A percentile compares a stretch with the other conserved stretches of the same genome.
Conservation (phyloP, 345 rosid species). For the Camelina hispida region DNA sequence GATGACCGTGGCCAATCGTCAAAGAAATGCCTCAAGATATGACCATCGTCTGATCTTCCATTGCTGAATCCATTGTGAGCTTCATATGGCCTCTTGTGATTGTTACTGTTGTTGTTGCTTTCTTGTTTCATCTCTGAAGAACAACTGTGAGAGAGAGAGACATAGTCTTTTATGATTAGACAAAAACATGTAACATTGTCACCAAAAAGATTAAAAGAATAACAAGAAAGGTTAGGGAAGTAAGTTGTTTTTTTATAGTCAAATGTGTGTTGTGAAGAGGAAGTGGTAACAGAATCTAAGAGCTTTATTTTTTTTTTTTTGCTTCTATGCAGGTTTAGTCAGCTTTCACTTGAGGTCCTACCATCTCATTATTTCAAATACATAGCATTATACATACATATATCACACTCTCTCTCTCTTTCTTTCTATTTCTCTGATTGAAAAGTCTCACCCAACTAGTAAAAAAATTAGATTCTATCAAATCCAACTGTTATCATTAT, state of each 20-base stretch:
- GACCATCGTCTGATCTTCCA: slow-evolving; percentile 64
- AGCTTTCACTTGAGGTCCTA: slow-evolving; percentile 49
- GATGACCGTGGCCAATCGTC: slow-evolving; percentile 88
- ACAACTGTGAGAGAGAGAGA: slow-evolving; percentile 43
- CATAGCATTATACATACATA: slow-evolving; percentile 8
- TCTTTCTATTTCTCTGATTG: slow-evolving; percentile 35
- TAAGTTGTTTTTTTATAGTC: not conserved
- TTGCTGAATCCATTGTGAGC: slow-evolving; percentile 46
- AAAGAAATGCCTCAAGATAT: slow-evolving; percentile 76
- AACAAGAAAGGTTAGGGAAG: not conserved
- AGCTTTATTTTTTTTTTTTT: slow-evolving; percentile 26
- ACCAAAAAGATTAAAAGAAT: slow-evolving; percentile 10
- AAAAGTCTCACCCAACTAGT: slow-evolving; percentile 42
- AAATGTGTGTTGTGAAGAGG: slow-evolving; percentile 51
- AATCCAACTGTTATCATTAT: slow-evolving; percentile 42
- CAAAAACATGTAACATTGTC: slow-evolving; percentile 20
- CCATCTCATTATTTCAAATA: slow-evolving; percentile 41
- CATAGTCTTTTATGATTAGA: slow-evolving; percentile 8
- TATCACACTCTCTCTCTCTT: slow-evolving; percentile 11
- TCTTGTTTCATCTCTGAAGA: slow-evolving; percentile 52
- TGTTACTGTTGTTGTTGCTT: slow-evolving; percentile 36
- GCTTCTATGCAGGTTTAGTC: slow-evolving; percentile 39
- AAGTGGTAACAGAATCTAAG: slow-evolving; percentile 41
- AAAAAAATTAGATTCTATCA: slow-evolving; percentile 43
- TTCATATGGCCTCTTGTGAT: slow-evolving; percentile 48